Conservation (phyloP, 805 yeast genomes). For the Candida orba region DNA sequence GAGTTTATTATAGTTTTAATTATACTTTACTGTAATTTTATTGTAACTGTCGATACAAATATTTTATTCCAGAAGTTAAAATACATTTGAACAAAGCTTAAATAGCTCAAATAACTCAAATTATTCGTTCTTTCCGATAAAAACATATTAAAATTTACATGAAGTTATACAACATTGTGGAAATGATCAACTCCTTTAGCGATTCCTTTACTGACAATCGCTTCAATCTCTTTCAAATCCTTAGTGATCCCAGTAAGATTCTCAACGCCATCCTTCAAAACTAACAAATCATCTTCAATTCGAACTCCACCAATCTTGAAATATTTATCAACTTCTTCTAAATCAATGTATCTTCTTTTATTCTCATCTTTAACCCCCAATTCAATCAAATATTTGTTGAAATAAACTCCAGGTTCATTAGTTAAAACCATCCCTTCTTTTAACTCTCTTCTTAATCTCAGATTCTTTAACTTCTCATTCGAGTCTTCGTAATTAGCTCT, state of each 20-base stretch:
- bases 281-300: slow-evolving; percentile 86
- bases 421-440: slow-evolving; percentile 80
- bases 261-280: slow-evolving; percentile 71
- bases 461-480: slow-evolving; percentile 65
- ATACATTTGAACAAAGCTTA: too few relatives aligned
- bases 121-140: too few relatives aligned
- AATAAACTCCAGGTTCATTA: slow-evolving; percentile 92
- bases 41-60: too few relatives aligned
- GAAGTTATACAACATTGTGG: slow-evolving; percentile 41
- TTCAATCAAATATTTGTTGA: slow-evolving; percentile 73
- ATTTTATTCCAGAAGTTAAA: too few relatives aligned
- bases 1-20: too few relatives aligned
- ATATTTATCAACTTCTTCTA: slow-evolving; percentile 63
- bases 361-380: slow-evolving; percentile 44
- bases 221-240: slow-evolving; percentile 76
- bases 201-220: slow-evolving; percentile 66
- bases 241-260: slow-evolving; percentile 77
- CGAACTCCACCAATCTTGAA: slow-evolving; percentile 95
- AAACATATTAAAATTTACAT: too few relatives aligned
- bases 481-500: slow-evolving; percentile 77
- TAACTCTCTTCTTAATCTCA: slow-evolving; percentile 73
- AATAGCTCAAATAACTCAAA: too few relatives aligned
- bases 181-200: slow-evolving; percentile 54
- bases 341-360: slow-evolving; percentile 39
- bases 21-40: too few relatives aligned